Conservation (phyloP, 148 eudicot species). For the Heliosperma pusillum region DNA sequence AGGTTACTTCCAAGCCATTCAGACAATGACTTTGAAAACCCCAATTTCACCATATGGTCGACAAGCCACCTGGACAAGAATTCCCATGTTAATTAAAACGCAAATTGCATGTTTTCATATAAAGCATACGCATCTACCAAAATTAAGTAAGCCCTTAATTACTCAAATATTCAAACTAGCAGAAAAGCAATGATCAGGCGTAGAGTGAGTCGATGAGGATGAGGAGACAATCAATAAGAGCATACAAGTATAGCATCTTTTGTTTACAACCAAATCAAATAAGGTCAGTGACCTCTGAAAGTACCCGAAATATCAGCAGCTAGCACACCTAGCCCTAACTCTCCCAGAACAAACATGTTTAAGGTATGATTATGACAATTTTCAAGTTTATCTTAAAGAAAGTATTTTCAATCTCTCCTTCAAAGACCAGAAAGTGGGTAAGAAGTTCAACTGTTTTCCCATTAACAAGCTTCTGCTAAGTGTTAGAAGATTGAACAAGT, state of each 20-base stretch:
- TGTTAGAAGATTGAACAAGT: slow-evolving; percentile 3
- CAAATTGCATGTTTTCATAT: not conserved
- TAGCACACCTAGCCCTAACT: no score
- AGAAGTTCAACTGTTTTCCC: not conserved
- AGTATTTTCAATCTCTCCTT: not conserved
- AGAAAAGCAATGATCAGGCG: not conserved
- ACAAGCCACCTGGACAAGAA: slow-evolving; percentile 77
- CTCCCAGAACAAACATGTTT: no score
- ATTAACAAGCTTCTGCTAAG: not conserved
- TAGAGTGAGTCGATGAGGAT: no score
- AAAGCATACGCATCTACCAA: not conserved
- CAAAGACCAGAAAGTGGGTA: not conserved
- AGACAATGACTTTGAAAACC: slow-evolving; percentile 84
- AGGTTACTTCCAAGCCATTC: slow-evolving; percentile 94
- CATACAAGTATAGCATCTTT: not conserved
- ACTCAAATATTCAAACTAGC: not conserved
- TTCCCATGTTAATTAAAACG: not conserved
- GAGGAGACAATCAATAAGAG: no score
- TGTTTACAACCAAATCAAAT: not conserved
- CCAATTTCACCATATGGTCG: slow-evolving; percentile 77
- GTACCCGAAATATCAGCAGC: not conserved
- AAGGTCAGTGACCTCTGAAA: not conserved
- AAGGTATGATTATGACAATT: no score
- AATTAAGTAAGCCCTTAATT: not conserved
- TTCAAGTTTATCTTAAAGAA: not conserved